Base-by-base conservation (phyloP, 345 rosid genomes). In the Gossypium thurberi region DNA sequence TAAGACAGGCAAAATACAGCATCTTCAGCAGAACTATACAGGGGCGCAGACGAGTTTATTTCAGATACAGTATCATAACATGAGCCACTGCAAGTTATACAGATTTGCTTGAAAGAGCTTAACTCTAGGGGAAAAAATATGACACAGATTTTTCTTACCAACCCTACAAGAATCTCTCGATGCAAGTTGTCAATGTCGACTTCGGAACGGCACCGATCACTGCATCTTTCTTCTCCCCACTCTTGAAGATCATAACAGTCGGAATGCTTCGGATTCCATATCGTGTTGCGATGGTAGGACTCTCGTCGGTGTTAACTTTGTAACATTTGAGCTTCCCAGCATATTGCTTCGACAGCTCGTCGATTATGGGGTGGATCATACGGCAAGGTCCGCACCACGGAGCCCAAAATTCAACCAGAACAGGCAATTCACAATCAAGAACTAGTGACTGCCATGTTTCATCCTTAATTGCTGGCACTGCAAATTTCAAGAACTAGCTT, bases 361-460 rank as follows among this genome's bases (percentile, higher is more conserved):
- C 86, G 21, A 90, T 80, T 10, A 83, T 48, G 2, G 93, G 96
- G 78, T 80, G 87, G 50, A 90, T 86, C 87, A 90, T 81, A 57
- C 89, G 85, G 82, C 96, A 90, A 1, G 96, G 96, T 12, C 96
- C 96, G 37, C 96, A 90, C 96, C 96, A 90, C 0, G 96, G 96
- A 18, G 93, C 96, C 93, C 91, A 88, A 68, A 90, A 86, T 25
- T 88, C 93, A 47, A 90, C 90, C 59, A 90, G 43, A 10, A 90
- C 93, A 0, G 96, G 88, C 3, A 70, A 43, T 40, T 85, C 84
- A 21, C 91, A 82, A 44, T 87, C 80, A 2, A 90, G 87, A 63
- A 90, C 91, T 28, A 79, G 80, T 20, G 91, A 83, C 61, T 88
- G 82, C 96, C 96, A 90, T 57, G 84, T 83, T 72, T 72, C 69